Percentiles rank a stretch among this genome's conserved stretches.
These are phyloP conservation scores for Mallotus repandus DNA, from an alignment of 441 rosid species.

Conservation along the genomic window DNA sequence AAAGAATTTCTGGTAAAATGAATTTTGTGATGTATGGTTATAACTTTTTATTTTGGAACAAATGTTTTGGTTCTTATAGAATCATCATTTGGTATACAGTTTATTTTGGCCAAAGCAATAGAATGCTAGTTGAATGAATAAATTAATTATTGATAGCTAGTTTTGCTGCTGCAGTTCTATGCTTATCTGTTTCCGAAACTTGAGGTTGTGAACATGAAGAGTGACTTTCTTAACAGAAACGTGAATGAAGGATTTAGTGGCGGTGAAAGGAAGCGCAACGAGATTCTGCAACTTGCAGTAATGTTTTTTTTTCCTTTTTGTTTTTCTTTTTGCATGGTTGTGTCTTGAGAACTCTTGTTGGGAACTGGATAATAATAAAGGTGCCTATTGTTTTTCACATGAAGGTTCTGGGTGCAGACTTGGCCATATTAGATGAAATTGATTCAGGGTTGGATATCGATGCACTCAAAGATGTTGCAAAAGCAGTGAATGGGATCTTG, in stretches of 20 bases:
- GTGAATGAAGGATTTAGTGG: conserved; percentile 99
- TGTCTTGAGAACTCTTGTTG: not conserved
- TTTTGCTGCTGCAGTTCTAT: conserved; percentile 66
- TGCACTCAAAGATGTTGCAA: conserved; percentile 92
- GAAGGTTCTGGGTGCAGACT: conserved; percentile 91
- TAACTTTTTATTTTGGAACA: no score
- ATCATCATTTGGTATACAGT: no score
- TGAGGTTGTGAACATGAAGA: conserved; percentile 82
- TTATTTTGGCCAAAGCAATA: not conserved
- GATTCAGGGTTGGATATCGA: conserved; percentile 98
- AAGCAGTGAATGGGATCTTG: conserved; percentile 82
- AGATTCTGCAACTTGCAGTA: conserved; percentile 94
- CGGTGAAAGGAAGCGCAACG: conserved; percentile 96
- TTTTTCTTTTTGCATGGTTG: not conserved
- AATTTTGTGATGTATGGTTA: not conserved
- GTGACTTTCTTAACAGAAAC: conserved; percentile 87
- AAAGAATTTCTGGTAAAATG: not conserved
- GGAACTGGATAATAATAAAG: not conserved
- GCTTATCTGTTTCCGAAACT: conserved; percentile 73
- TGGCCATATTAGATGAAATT: conserved; percentile 92
- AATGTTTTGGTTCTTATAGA: not conserved
- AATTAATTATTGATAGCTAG: conserved; percentile 1
- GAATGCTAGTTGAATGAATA: not conserved
- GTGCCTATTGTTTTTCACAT: conserved; percentile 12
- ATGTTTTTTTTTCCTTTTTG: not conserved